Evolutionary conservation across 1,139 yeast genomes (phyloP).

Genomic region (Hyphopichia pseudoburtonii): DNA sequence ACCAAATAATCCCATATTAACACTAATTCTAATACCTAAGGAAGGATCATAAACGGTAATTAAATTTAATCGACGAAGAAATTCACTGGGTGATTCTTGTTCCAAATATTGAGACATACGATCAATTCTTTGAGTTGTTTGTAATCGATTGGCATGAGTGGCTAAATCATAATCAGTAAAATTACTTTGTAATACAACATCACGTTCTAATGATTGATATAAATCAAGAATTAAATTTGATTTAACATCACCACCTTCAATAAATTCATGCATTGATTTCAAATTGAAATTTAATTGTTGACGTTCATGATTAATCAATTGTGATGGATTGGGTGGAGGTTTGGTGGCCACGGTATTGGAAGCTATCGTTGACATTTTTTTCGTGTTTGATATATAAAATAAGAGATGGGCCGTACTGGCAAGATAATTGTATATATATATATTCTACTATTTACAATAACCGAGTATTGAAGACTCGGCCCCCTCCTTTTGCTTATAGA

Average conservation of each 20-base stretch:
- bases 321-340: conserved; percentile 32
- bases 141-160: conserved; percentile 49
- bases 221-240: conserved; percentile 47
- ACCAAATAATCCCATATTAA: conserved; percentile 31
- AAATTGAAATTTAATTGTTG: conserved; percentile 25
- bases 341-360: conserved; percentile 1
- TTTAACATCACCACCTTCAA: conserved; percentile 53
- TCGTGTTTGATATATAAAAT: no score
- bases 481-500: no score
- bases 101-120: conserved; percentile 29
- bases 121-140: conserved; percentile 45
- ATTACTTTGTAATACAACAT: conserved; percentile 51
- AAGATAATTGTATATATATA: background rate
- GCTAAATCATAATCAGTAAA: conserved; percentile 53
- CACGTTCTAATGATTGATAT: conserved; percentile 49
- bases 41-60: conserved; percentile 31
- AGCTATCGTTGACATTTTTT: conserved; percentile 1
- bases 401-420: background rate
- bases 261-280: conserved; percentile 38
- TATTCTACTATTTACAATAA: no score
- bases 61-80: conserved; percentile 25
- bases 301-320: conserved; percentile 29
- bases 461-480: no score
- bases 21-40: conserved; percentile 28
- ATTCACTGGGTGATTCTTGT: conserved; percentile 23